These are phyloP conservation scores for Hylodesmum podocarpum DNA, from an alignment of 306 rosid genomes.

Conservation along the genomic window DNA sequence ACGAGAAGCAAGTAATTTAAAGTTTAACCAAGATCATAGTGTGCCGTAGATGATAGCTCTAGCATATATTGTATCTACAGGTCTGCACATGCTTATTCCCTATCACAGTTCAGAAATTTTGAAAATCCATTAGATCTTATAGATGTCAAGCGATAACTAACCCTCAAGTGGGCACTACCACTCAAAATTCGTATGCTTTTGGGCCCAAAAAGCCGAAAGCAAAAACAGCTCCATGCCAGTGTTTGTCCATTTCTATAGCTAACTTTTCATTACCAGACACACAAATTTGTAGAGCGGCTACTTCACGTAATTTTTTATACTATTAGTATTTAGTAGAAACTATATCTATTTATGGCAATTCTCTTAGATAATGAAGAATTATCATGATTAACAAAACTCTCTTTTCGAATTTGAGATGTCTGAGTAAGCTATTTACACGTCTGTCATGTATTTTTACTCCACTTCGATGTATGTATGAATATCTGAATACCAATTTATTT, in stretches of 20 bases:
- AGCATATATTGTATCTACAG: not conserved
- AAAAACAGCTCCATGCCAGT: not conserved
- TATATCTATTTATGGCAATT: too few species aligned
- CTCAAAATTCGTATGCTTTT: not conserved
- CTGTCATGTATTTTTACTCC: too few species aligned
- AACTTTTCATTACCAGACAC: not conserved
- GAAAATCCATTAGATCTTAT: not conserved
- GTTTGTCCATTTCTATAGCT: not conserved
- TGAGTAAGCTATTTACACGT: too few species aligned
- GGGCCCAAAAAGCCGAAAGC: slow-evolving; percentile 18
- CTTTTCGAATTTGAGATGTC: too few species aligned
- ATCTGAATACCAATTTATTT: too few species aligned
- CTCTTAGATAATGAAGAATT: too few species aligned
- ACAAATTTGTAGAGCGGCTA: slow-evolving; percentile 27
- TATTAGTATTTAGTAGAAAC: too few species aligned
- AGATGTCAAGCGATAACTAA: not conserved
- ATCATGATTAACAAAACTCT: too few species aligned
- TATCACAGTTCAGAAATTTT: not conserved
- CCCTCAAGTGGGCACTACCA: not conserved
- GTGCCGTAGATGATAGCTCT: slow-evolving; percentile 1
- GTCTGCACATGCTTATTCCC: slow-evolving; percentile 28
- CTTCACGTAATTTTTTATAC: slow-evolving; percentile 24
- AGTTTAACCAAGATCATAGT: not conserved
- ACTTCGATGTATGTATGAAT: too few species aligned
- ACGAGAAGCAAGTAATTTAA: not conserved